phyloP scores from a whole-genome alignment of 2,329 filamentous ascomycete species.

The Thielaviopsis musarum region DNA sequence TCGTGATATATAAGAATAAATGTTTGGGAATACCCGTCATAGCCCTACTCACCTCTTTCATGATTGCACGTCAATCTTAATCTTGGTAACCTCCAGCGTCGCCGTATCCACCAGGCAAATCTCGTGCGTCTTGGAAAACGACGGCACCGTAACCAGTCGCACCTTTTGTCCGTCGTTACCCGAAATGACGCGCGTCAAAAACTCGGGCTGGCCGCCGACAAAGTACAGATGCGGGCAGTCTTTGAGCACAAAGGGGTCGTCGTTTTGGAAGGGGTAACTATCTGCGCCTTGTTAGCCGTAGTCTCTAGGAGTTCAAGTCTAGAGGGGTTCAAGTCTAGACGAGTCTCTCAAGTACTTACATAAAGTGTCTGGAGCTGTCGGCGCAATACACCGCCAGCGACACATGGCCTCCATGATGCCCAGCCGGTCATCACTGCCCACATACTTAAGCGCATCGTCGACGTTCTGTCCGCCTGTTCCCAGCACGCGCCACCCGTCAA shows the following conservation, averaged over 20 bases:
- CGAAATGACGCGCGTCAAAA: slow-evolving; percentile 53
- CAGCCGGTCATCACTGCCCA: slow-evolving; percentile 59
- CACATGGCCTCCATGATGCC: slow-evolving; percentile 92
- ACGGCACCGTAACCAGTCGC: slow-evolving; percentile 66
- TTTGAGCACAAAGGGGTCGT: slow-evolving; percentile 78
- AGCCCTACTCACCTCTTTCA: background rate
- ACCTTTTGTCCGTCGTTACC: slow-evolving; percentile 53
- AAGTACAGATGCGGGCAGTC: slow-evolving; percentile 84
- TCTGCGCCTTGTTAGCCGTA: slow-evolving; percentile 30
- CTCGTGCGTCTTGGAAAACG: slow-evolving; percentile 62
- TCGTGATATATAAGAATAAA: slow-evolving; percentile 7
- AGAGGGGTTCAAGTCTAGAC: background rate
- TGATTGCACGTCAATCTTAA: slow-evolving; percentile 34
- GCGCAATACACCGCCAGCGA: slow-evolving; percentile 77
- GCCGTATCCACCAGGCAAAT: slow-evolving; percentile 74
- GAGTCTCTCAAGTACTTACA: slow-evolving; percentile 40
- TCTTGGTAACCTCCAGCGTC: slow-evolving; percentile 58
- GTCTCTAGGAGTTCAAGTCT: too few species aligned
- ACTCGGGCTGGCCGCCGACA: slow-evolving; percentile 67
- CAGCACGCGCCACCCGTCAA: slow-evolving; percentile 78
- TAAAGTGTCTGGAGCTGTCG: slow-evolving; percentile 87
- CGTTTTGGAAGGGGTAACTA: slow-evolving; percentile 91
- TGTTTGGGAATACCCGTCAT: background rate
- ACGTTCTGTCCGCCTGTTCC: slow-evolving; percentile 85
- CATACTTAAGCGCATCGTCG: slow-evolving; percentile 84